Conservation (phyloP, 2,329 filamentous ascomycete species). For the Cladosporium oxysporum region DNA sequence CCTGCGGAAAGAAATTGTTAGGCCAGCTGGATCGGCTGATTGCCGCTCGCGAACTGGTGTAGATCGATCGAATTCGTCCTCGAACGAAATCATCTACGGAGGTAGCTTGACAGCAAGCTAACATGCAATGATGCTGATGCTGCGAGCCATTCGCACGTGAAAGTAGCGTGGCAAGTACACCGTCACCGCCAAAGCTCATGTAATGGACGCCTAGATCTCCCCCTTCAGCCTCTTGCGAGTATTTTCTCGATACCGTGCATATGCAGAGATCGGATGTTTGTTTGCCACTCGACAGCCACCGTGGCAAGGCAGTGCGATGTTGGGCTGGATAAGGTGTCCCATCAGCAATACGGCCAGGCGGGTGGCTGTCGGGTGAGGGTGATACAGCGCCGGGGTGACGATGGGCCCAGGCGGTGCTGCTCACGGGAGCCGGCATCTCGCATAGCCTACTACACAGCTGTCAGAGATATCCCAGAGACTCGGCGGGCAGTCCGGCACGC, state of each 20-base stretch:
- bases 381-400: conserved; percentile 5
- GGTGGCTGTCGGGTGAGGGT: conserved; percentile 12
- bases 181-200: neutral
- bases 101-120: neutral
- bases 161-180: neutral
- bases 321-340: neutral
- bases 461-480: conserved; percentile 15
- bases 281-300: neutral
- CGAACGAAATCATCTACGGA: neutral
- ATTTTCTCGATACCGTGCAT: too few species aligned
- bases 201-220: neutral
- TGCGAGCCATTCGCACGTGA: neutral
- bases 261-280: conserved; percentile 7
- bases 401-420: conserved; percentile 14
- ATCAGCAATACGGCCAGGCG: conserved; percentile 1
- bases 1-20: neutral
- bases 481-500: conserved; percentile 11
- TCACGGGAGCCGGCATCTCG: conserved; percentile 1
- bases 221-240: neutral
- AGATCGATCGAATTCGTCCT: neutral
- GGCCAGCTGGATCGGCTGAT: neutral
- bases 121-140: neutral
- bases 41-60: neutral
- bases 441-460: neutral
- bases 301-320: conserved; percentile 7